Conservation (phyloP, 129 eudicot species). For the Flaveria linearis region DNA sequence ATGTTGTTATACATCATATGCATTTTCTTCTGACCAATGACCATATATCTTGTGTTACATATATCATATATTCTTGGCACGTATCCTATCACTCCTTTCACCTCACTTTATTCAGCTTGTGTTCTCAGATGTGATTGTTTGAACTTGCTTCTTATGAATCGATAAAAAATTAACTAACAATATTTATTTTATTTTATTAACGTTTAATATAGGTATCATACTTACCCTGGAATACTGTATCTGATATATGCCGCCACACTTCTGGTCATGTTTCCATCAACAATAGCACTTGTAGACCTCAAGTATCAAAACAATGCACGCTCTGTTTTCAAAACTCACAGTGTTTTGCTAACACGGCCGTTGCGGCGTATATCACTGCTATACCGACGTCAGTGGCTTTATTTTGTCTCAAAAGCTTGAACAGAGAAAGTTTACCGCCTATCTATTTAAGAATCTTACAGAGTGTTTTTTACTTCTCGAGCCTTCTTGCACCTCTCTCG, state of each 20-base stretch:
- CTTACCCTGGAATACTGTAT: slow-evolving; percentile 8
- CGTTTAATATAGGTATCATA: neutral
- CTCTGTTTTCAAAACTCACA: slow-evolving; percentile 5
- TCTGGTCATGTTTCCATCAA: slow-evolving; percentile 26
- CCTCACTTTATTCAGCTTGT: no score
- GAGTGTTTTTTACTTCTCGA: neutral
- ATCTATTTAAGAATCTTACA: slow-evolving; percentile 3
- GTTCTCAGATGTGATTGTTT: no score
- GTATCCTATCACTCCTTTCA: no score
- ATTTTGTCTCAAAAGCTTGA: neutral
- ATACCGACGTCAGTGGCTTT: neutral
- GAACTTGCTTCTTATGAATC: no score
- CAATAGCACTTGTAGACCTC: neutral
- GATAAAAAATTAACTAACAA: no score
- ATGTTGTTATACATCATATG: no score
- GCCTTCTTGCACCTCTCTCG: slow-evolving; percentile 25
- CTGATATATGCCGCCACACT: neutral
- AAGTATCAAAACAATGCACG: slow-evolving; percentile 10
- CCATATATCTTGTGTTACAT: no score
- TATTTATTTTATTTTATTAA: no score
- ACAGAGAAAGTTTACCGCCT: neutral
- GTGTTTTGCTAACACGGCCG: neutral
- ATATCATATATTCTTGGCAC: no score
- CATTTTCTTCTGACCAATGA: no score
- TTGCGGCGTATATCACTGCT: neutral